A percentile compares a stretch with the other conserved stretches of the same genome.
These are phyloP conservation scores for Rhizoctonia solani DNA, from an alignment of 1,284 basidiomycete species.

Conservation along the genomic window DNA sequence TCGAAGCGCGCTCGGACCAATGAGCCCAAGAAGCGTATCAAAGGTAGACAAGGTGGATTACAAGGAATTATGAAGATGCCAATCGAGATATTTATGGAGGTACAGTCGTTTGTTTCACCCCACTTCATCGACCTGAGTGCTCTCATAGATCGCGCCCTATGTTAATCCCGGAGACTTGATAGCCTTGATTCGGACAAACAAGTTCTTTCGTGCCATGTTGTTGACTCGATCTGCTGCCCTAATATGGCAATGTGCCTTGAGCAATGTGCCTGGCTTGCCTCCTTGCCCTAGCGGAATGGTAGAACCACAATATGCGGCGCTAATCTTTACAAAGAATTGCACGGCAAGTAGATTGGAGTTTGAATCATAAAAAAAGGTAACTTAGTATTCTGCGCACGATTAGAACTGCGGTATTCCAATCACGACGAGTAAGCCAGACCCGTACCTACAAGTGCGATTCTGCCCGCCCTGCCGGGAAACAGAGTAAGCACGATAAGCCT, in stretches of 20 bases:
- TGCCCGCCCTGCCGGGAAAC: constrained; percentile 8
- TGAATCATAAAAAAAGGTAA: neutral
- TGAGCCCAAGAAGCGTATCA: neutral
- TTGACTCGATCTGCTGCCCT: neutral
- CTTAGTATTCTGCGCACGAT: neutral
- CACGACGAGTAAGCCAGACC: constrained; percentile 4
- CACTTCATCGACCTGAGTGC: too few relatives aligned
- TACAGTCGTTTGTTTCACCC: too few relatives aligned
- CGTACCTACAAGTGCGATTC: neutral
- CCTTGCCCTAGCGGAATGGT: neutral
- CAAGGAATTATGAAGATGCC: constrained; percentile 13
- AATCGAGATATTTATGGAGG: constrained; percentile 9
- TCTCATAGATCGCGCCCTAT: neutral
- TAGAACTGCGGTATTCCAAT: constrained; percentile 6
- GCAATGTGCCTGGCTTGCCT: neutral
- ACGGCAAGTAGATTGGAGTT: neutral
- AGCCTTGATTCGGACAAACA: neutral
- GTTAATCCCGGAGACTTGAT: constrained; percentile 1
- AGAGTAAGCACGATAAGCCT: too few relatives aligned
- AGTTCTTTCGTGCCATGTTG: neutral
- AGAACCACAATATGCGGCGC: constrained; percentile 9
- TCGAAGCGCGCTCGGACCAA: too few relatives aligned
- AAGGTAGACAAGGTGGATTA: constrained; percentile 4
- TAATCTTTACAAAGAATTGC: constrained; percentile 2
- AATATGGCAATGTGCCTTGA: neutral